Evolutionary conservation across 371 early-diverging fungal genomes (phyloP).

Genomic region (Mortierella sp.): DNA sequence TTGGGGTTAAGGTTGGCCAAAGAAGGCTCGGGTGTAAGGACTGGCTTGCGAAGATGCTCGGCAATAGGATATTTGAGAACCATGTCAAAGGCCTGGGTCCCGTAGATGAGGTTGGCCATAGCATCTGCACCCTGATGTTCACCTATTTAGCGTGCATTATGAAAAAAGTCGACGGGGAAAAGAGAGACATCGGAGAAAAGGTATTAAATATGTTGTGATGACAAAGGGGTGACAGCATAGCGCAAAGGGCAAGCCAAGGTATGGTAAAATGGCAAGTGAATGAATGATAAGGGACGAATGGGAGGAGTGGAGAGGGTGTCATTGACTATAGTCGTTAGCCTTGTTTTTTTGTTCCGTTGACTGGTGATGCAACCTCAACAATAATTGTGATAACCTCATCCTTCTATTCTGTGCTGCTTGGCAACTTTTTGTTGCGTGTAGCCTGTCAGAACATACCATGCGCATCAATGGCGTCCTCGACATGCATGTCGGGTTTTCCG

Average conservation of each 20-base stretch:
- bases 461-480: constrained; percentile 50
- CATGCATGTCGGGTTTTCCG: constrained; percentile 37
- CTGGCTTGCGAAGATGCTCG: constrained; percentile 44
- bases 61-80: constrained; percentile 51
- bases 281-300: not conserved
- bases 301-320: not conserved
- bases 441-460: too few species aligned
- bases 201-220: not conserved
- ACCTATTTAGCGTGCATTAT: too few species aligned
- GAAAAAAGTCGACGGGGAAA: not conserved
- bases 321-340: not conserved
- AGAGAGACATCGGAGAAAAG: constrained; percentile 1
- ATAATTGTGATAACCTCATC: too few species aligned
- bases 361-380: too few species aligned
- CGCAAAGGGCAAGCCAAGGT: not conserved
- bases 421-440: too few species aligned
- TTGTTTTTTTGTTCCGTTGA: not conserved
- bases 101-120: constrained; percentile 50
- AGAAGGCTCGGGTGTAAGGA: constrained; percentile 9
- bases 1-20: constrained; percentile 33
- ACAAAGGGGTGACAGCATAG: constrained; percentile 5
- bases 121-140: constrained; percentile 56
- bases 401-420: too few species aligned
- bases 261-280: not conserved
- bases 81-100: constrained; percentile 57